phyloP scores from a whole-genome alignment of 805 yeast species.

The Pichia scutulata region DNA sequence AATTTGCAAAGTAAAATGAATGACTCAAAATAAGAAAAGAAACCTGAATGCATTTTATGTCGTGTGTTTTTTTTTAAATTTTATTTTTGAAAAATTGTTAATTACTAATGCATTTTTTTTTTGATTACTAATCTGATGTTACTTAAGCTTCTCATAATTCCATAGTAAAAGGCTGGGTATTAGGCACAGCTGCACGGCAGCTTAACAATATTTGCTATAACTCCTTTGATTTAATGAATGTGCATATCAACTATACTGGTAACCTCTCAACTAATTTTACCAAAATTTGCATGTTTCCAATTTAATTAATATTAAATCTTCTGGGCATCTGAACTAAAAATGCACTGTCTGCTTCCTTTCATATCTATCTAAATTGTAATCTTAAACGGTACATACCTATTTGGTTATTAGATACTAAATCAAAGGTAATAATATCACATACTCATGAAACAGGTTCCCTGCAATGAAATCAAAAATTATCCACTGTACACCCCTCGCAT shows the following conservation, averaged over 20 bases:
- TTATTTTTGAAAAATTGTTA: background rate
- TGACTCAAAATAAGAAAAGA: background rate
- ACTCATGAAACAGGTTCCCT: background rate
- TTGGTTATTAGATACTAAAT: slow-evolving; percentile 1
- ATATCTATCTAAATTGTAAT: background rate
- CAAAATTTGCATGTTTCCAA: too few species aligned
- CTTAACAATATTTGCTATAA: too few species aligned
- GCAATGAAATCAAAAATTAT: background rate
- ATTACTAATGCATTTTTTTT: background rate
- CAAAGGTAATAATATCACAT: background rate
- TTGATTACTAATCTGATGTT: background rate
- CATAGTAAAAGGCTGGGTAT: too few species aligned
- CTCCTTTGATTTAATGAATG: too few species aligned
- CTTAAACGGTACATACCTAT: background rate
- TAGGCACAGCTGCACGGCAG: too few species aligned
- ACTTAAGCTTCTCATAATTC: background rate
- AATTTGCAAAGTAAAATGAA: background rate
- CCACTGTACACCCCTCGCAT: background rate
- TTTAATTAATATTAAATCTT: background rate
- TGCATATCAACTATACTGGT: too few species aligned
- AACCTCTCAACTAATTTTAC: too few species aligned
- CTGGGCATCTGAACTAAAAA: background rate
- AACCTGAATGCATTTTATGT: background rate
- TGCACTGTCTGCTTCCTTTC: background rate
- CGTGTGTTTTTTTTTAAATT: too few species aligned